phyloP scores from a whole-genome alignment of 2,329 filamentous ascomycete genomes.

The Tricladium varicosporioides region DNA sequence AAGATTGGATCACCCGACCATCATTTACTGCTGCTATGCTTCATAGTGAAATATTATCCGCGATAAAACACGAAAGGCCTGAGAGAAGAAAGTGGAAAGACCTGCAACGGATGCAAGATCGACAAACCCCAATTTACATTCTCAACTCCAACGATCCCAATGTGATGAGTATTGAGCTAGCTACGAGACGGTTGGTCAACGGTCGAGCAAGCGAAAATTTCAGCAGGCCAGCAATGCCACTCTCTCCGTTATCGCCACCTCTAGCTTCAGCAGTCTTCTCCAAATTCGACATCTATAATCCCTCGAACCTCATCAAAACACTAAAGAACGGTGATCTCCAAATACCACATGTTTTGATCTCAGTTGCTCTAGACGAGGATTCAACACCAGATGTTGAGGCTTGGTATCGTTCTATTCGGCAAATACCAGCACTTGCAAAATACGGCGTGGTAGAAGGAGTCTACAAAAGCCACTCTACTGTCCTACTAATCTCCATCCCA shows the following conservation, averaged over 20 bases:
- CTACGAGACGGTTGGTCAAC: constrained; percentile 2
- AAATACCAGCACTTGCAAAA: constrained; percentile 56
- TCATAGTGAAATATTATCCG: constrained; percentile 21
- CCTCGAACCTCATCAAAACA: constrained; percentile 5
- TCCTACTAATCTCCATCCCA: constrained; percentile 56
- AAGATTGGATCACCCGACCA: constrained; percentile 20
- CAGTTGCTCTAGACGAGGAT: constrained; percentile 56
- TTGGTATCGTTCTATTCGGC: constrained; percentile 56
- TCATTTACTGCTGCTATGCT: constrained; percentile 25
- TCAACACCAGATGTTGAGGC: constrained; percentile 55
- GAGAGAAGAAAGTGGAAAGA: constrained; percentile 8
- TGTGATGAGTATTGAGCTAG: constrained; percentile 10
- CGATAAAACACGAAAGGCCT: constrained; percentile 7
- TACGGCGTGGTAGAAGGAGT: constrained; percentile 60
- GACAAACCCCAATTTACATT: constrained; percentile 12
- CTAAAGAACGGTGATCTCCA: constrained; percentile 3
- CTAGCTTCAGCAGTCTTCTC: constrained; percentile 8
- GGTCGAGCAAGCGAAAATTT: constrained; percentile 4
- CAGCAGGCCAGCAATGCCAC: constrained; percentile 1
- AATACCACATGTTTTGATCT: constrained; percentile 59
- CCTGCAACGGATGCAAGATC: constrained; percentile 2
- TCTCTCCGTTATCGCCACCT: not conserved
- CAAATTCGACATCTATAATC: constrained; percentile 12
- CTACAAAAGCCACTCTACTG: constrained; percentile 59
- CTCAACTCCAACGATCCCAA: constrained; percentile 4